phyloP scores from a whole-genome alignment of 2,329 filamentous ascomycete species.

The Fusarium scirpi region DNA sequence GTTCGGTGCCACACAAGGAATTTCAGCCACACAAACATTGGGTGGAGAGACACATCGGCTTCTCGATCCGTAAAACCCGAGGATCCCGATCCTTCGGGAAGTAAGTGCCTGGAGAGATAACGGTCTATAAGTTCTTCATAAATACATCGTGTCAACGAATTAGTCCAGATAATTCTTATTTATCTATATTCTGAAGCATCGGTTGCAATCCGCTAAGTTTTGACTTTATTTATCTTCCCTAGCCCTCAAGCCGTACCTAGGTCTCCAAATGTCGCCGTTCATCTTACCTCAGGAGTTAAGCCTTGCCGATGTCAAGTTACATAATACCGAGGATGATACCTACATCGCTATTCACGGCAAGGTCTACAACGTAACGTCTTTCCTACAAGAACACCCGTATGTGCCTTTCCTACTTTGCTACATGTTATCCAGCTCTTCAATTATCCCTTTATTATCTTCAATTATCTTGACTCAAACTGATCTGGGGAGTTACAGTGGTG shows the following conservation, averaged over 20 bases:
- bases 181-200: not conserved
- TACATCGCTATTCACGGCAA: not conserved
- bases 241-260: not conserved
- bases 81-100: not conserved
- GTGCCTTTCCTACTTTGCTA: not conserved
- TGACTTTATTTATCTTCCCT: not conserved
- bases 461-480: not conserved
- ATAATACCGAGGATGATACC: not conserved
- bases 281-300: not conserved
- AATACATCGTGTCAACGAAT: not conserved
- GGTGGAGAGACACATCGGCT: not conserved
- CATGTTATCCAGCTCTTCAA: not conserved
- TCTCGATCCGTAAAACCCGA: not conserved
- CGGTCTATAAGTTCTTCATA: not conserved
- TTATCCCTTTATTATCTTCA: not conserved
- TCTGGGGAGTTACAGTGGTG: not conserved
- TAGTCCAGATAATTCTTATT: fast-evolving
- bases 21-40: no score
- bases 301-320: not conserved
- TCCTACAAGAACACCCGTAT: not conserved
- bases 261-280: not conserved
- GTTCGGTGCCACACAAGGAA: no score
- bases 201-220: not conserved
- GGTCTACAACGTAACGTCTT: not conserved
- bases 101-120: not conserved